Base-by-base conservation (phyloP, 306 rosid species). In the Abrus precatorius region DNA sequence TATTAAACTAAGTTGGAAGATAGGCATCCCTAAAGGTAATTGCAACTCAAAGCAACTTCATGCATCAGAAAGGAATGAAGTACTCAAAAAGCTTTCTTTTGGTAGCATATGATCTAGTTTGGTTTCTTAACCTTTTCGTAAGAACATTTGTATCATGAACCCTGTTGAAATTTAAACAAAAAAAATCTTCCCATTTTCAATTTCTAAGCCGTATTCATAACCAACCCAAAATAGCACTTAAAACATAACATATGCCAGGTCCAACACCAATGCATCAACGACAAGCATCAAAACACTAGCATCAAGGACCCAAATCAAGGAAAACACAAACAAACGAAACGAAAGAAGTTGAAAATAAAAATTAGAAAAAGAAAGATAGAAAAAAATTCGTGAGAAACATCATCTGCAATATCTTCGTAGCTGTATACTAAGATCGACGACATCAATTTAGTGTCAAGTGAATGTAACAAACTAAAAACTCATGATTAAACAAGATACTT, bases 11-110 rank as follows among this genome's bases (percentile, higher is more conserved):
- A 38, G 3, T 14, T 54, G 20, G 64, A 57, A 79, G 27, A 67
- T 43, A 68, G 60, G 28, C 30, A 74, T 45, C 47, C 34, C 66
- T 59, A 78, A 60, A 68, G 75, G 59, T n/a, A 56, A 32, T 60
- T 70, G 44, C 57, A 70, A 14, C 49, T 64, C 20, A 63, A 78
- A 60, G 34, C 64, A 50, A 60, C 74, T 77, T 67, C 79, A 55
- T 67, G 70, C 57, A 79, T 30, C 53, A 73, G 68, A 43, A 75
- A 80, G 49, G 77, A 68, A 20, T 40, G 72, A 66, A 73, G 45
- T 40, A 33, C 29, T 66, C 48, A 67, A 66, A 62, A 78, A 73
- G 40, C 54, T 78, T 56, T 56, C 67, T 47, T 29, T 44, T 54
- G 62, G 54, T 8, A 85, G 36, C 32, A 40, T 52, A 36, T n/a